phyloP scores from a whole-genome alignment of 2,329 filamentous ascomycete species.

The Xylaria sp. region DNA sequence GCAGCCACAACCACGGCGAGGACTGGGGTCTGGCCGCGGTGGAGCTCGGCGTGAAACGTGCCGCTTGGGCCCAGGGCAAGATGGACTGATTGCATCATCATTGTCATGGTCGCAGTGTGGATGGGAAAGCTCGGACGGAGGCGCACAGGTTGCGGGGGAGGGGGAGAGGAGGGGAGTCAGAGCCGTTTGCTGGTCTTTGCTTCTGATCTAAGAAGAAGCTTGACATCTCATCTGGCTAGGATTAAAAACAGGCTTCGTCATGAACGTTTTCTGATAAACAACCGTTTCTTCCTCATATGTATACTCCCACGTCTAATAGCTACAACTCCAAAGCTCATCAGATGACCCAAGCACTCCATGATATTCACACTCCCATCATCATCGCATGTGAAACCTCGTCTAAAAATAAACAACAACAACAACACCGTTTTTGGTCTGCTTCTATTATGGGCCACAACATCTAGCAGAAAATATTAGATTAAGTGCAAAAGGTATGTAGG shows the following conservation, averaged over 20 bases:
- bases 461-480: conserved; percentile 30
- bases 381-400: neutral
- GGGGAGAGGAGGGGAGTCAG: neutral
- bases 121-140: too few relatives aligned
- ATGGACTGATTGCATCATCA: conserved; percentile 36
- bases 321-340: neutral
- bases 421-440: neutral
- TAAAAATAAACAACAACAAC: neutral
- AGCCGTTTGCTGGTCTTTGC: neutral
- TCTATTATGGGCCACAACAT: conserved; percentile 9
- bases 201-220: neutral
- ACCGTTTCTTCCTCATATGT: neutral
- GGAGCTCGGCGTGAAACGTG: conserved; percentile 85
- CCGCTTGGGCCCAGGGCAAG: conserved; percentile 71
- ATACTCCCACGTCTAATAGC: neutral
- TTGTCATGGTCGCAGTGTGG: too few relatives aligned
- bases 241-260: neutral
- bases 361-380: neutral
- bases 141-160: neutral
- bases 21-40: conserved; percentile 95
- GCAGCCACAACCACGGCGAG: conserved; percentile 86
- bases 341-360: neutral
- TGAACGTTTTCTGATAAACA: neutral
- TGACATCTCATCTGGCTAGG: neutral
- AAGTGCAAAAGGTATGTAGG: conserved; percentile 27